A percentile compares a stretch with the other conserved stretches of the same genome.
Evolutionary conservation across 2,329 filamentous ascomycete species (phyloP).

Genomic region (Aureobasidium sp.): DNA sequence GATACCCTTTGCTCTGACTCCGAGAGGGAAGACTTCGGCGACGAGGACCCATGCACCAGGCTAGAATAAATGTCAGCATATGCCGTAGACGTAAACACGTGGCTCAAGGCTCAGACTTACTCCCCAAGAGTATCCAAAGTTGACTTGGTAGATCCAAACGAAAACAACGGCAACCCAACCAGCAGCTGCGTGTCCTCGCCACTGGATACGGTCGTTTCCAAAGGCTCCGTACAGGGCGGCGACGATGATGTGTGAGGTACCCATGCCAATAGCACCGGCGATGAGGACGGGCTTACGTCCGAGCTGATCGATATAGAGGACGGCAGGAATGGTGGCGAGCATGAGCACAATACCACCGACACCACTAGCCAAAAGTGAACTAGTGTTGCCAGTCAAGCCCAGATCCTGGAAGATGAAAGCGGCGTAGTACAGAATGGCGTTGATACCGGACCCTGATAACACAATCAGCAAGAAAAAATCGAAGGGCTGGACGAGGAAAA

Average conservation of each 20-base stretch:
- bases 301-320: slow-evolving; percentile 55
- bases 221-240: slow-evolving; percentile 51
- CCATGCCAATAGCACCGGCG: slow-evolving; percentile 62
- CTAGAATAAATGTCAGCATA: neutral
- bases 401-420: slow-evolving; percentile 41
- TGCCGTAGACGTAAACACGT: neutral
- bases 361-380: slow-evolving; percentile 55
- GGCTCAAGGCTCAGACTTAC: neutral
- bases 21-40: slow-evolving; percentile 66
- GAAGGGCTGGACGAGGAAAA: neutral
- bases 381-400: slow-evolving; percentile 35
- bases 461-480: neutral
- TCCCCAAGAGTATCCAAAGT: slow-evolving; percentile 71
- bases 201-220: slow-evolving; percentile 25
- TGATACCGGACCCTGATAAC: slow-evolving; percentile 27
- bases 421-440: slow-evolving; percentile 41
- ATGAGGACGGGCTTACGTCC: slow-evolving; percentile 55
- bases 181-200: slow-evolving; percentile 47
- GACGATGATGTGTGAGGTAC: slow-evolving; percentile 61
- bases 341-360: slow-evolving; percentile 63
- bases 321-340: slow-evolving; percentile 54
- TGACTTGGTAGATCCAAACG: slow-evolving; percentile 65
- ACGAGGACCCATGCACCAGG: slow-evolving; percentile 50
- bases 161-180: slow-evolving; percentile 62
- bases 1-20: slow-evolving; percentile 61